phyloP scores from a whole-genome alignment of 176 grass and related monocot genomes.

The Ensete ventricosum region DNA sequence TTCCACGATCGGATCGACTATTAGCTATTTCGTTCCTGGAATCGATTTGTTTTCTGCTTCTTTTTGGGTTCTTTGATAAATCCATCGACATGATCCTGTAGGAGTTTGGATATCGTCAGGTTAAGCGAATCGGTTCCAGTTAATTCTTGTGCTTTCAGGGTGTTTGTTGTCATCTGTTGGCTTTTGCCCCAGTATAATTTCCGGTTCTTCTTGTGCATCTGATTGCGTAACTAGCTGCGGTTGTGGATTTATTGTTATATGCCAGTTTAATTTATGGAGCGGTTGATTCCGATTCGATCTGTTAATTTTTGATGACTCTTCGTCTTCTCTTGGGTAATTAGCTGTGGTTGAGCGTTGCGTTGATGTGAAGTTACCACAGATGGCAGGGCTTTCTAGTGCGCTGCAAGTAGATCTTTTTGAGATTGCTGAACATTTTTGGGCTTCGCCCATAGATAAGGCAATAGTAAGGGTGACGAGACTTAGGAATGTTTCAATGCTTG shows the following conservation, averaged over 20 bases:
- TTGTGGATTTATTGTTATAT: not conserved
- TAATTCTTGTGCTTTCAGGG: too few relatives aligned
- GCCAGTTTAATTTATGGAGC: not conserved
- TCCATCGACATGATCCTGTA: not conserved
- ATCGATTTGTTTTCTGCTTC: too few relatives aligned
- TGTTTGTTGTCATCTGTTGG: not conserved
- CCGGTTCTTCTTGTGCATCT: not conserved
- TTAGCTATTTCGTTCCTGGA: not conserved
- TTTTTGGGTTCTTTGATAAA: not conserved
- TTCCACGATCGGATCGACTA: not conserved
- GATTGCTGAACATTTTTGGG: not conserved
- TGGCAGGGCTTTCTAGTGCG: too few relatives aligned
- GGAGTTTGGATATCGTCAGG: constrained; percentile 6
- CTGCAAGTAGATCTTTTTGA: not conserved
- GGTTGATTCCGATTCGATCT: not conserved
- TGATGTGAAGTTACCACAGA: not conserved
- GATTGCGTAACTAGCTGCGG: not conserved
- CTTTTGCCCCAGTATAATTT: not conserved
- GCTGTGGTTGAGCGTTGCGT: not conserved
- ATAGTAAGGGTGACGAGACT: too few relatives aligned
- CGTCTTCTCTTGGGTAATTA: not conserved
- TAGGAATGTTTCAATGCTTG: too few relatives aligned
- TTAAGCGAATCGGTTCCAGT: not conserved
- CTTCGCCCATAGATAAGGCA: too few relatives aligned
- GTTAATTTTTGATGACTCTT: not conserved